A percentile compares a stretch with the other conserved stretches of the same genome.
phyloP scores from a whole-genome alignment of 805 yeast species.

The Wickerhamiella occidentalis region DNA sequence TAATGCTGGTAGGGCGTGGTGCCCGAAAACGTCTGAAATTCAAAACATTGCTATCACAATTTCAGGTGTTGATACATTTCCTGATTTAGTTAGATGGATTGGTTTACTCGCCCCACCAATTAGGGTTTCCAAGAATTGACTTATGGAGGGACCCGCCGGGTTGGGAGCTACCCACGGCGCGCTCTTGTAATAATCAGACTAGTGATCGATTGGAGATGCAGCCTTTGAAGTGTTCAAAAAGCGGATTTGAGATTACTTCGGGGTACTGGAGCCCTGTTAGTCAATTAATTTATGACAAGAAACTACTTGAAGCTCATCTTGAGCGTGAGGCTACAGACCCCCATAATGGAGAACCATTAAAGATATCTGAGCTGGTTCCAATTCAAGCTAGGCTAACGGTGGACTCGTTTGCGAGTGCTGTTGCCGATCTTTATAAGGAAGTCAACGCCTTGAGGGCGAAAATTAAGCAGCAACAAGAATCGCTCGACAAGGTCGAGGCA shows the following conservation, averaged over 20 bases:
- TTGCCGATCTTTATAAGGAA: background rate
- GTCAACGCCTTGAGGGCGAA: background rate
- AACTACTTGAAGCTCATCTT: background rate
- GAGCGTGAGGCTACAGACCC: background rate
- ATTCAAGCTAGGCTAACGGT: background rate
- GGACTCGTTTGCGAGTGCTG: background rate
- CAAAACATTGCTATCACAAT: too few relatives aligned
- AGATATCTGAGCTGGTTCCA: background rate
- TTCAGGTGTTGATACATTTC: too few relatives aligned
- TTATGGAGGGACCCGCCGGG: too few relatives aligned
- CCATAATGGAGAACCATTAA: background rate
- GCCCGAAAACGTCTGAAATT: too few relatives aligned
- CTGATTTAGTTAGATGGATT: too few relatives aligned
- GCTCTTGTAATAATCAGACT: too few relatives aligned
- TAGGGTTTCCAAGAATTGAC: too few relatives aligned
- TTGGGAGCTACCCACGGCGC: too few relatives aligned
- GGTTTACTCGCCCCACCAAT: too few relatives aligned
- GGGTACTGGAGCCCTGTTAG: constrained; percentile 5
- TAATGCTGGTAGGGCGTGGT: too few relatives aligned
- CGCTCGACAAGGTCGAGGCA: background rate
- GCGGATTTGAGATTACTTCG: background rate
- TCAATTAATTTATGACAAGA: background rate
- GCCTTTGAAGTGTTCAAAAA: background rate
- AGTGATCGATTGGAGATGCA: background rate
- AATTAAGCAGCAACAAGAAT: background rate